Evolutionary conservation across 202 grass and related monocot species (phyloP).

Genomic region (Zoysia matrella): DNA sequence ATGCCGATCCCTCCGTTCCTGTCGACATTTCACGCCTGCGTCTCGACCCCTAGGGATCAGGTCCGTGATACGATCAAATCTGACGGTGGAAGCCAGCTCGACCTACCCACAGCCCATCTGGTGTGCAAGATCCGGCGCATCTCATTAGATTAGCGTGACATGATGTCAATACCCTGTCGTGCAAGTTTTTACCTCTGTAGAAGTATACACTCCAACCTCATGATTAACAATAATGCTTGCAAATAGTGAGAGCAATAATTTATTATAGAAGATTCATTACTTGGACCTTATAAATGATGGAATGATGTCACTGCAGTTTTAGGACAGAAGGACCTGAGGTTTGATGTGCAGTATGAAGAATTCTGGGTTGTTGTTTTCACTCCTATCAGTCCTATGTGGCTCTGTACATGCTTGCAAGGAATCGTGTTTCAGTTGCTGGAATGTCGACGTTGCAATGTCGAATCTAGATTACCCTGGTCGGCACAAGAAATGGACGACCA

Average conservation of each 20-base stretch:
- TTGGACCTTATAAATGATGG: neutral
- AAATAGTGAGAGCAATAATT: slow-evolving; percentile 10
- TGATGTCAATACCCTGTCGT: neutral
- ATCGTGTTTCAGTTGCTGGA: neutral
- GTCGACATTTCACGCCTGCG: slow-evolving; percentile 70
- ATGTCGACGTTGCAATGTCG: neutral
- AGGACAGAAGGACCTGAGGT: neutral
- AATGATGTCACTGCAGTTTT: neutral
- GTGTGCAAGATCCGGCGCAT: slow-evolving; percentile 95
- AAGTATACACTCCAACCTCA: neutral
- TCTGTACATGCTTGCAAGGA: neutral
- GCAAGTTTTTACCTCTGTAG: slow-evolving; percentile 9
- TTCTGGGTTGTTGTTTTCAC: too few relatives aligned
- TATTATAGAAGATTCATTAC: neutral
- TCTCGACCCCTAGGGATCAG: slow-evolving; percentile 84
- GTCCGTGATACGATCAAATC: slow-evolving; percentile 64
- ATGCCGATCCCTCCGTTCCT: slow-evolving; percentile 91
- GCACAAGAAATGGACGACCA: neutral
- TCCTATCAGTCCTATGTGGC: too few relatives aligned
- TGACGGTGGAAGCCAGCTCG: slow-evolving; percentile 67
- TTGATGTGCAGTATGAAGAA: neutral
- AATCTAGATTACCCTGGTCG: neutral
- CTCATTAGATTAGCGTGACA: slow-evolving; percentile 61
- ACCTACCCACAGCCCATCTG: slow-evolving; percentile 80
- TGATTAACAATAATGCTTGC: neutral